Evolutionary conservation across 305 asterid genomes (phyloP).

Genomic region (Rubia tinctorum): DNA sequence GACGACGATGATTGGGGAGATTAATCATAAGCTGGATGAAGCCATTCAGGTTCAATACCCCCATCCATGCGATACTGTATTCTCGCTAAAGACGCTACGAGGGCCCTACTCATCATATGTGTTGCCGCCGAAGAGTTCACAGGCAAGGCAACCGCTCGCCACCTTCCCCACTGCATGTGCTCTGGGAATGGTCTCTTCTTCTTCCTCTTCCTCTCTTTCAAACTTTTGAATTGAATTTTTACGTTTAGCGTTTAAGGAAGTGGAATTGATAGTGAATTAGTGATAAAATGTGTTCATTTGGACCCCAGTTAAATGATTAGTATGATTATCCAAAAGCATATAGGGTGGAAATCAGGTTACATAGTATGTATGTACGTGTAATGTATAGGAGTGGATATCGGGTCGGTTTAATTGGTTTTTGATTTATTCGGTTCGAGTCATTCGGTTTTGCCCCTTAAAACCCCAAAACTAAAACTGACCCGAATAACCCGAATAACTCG

Average conservation of each 20-base stretch:
- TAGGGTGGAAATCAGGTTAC: not conserved
- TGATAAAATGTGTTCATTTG: not conserved
- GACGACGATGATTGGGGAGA: conserved; percentile 71
- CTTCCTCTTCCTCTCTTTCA: not conserved
- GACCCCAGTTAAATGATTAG: not conserved
- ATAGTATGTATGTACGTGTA: not conserved
- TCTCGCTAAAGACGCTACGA: conserved; percentile 76
- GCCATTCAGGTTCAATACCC: conserved; percentile 85
- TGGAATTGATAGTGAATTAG: not conserved
- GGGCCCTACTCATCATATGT: conserved; percentile 95
- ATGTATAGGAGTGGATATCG: too few relatives aligned
- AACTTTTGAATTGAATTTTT: too few relatives aligned
- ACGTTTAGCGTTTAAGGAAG: not conserved
- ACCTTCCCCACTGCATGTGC: conserved; percentile 99
- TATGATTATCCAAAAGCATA: not conserved
- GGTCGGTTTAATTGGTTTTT: too few relatives aligned
- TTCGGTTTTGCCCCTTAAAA: too few relatives aligned
- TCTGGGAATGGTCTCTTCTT: conserved; percentile 77
- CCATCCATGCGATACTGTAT: conserved; percentile 89
- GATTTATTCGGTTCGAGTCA: too few relatives aligned
- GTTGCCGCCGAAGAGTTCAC: conserved; percentile 90
- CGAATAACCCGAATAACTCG: too few relatives aligned
- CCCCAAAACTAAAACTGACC: too few relatives aligned
- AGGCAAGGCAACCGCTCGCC: conserved; percentile 75
- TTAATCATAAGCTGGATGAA: conserved; percentile 78